These are phyloP conservation scores for Tinospora cordifolia DNA, from an alignment of 164 flowering plant genomes.

Conservation along the genomic window DNA sequence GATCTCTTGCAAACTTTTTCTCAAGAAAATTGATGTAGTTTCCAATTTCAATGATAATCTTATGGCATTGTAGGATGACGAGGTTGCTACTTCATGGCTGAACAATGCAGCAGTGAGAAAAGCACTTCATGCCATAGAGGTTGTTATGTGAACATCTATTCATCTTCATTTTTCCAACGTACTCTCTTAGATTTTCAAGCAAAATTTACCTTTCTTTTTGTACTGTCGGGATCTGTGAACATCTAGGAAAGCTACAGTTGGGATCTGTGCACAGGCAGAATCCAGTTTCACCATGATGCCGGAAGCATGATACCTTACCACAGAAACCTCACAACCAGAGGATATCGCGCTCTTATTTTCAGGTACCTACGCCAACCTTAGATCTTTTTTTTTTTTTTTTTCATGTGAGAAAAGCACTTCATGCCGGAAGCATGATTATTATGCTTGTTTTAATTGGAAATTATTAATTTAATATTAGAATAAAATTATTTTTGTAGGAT, in stretches of 20 bases:
- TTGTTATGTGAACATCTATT: constrained; percentile 9
- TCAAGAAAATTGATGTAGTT: not conserved
- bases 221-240: not conserved
- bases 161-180: not conserved
- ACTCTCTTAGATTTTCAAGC: not conserved
- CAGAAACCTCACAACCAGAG: constrained; percentile 63
- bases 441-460: no score
- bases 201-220: not conserved
- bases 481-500: no score
- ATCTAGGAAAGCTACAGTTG: constrained; percentile 41
- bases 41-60: not conserved
- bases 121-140: constrained; percentile 77
- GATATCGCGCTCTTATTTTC: constrained; percentile 77
- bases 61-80: constrained; percentile 50
- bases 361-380: constrained; percentile 32
- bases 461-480: no score
- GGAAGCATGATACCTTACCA: constrained; percentile 93
- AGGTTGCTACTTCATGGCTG: constrained; percentile 79
- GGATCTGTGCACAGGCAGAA: constrained; percentile 66
- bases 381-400: no score
- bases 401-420: no score
- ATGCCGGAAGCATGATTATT: no score
- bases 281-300: constrained; percentile 50
- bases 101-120: constrained; percentile 62
- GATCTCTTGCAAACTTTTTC: no score